Evolutionary conservation across 2,329 filamentous ascomycete genomes (phyloP), one percentile per base, ranked within the genome.

Genomic region (Thelonectria olida): DNA sequence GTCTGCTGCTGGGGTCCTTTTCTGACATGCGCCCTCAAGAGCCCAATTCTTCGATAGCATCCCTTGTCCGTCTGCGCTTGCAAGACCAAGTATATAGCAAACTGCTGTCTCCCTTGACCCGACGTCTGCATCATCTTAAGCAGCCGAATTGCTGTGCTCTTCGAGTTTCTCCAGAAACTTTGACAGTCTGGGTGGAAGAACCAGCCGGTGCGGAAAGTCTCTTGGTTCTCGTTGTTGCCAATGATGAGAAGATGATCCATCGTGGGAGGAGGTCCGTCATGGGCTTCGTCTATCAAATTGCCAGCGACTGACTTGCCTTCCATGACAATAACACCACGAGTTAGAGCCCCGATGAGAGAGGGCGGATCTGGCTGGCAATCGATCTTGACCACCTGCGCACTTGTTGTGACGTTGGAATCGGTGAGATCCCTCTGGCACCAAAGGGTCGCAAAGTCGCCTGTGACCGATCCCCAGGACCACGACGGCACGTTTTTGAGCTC

Each of bases 401-500:
- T 20, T 31, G 54, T 48, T 12, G 5, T 27, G 19, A 61, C 42
- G 13, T 36, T 41, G 4, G 53, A 31, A 20, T 61, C 57, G 3
- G 55, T 50, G 12, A 65, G 41, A 7, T 52, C 53, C 23, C 56
- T 59, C 22, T 60, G 53, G 27, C 63, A 65, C 53, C 57, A 63
- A 22, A 63, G 27, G 10, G 51, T 54, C 7, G 56, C 63, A 27
- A 65, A 31, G 6, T 57, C 61, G 13, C 62, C 62, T 1, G 47
- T 42, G 44, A 65, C 63, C 8, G 63, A 65, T 7, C 52, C 61
- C 63, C 63, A 65, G 2, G 63, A 65, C 63, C 63, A 65, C n/a
- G 63, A 65, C 1, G 63, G 63, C 12, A 61, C 44, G 7, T n/a
- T 19, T n/a, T 31, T n/a, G 23, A 63, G 41, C 38, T 65, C 58